Conservation (phyloP, 2,329 filamentous ascomycete genomes). For the Arthrinium phaeospermum region DNA sequence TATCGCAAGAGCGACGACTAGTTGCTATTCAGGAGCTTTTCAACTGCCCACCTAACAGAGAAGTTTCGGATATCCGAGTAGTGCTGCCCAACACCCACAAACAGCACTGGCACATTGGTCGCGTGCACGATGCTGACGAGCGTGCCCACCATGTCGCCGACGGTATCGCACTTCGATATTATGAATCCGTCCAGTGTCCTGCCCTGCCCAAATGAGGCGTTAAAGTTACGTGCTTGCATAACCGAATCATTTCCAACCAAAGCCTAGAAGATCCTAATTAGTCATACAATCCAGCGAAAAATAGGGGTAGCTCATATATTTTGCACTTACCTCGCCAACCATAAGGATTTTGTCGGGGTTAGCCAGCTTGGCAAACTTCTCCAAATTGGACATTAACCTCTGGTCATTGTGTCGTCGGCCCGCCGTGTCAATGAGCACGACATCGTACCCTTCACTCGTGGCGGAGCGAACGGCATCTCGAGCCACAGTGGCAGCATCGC, state of each 20-base stretch:
- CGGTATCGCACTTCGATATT: slow-evolving; percentile 97
- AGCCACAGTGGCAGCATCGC: slow-evolving; percentile 93
- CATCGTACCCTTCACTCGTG: slow-evolving; percentile 77
- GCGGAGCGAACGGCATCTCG: slow-evolving; percentile 90
- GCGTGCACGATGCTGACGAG: slow-evolving; percentile 97
- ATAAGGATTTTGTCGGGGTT: slow-evolving; percentile 98
- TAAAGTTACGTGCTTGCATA: slow-evolving; percentile 95
- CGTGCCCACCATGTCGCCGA: slow-evolving; percentile 98
- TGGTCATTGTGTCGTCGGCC: slow-evolving; percentile 95
- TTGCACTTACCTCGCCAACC: slow-evolving; percentile 69
- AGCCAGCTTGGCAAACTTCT: slow-evolving; percentile 97
- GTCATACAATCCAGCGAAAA: not conserved
- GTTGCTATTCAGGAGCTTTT: slow-evolving; percentile 63
- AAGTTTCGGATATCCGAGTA: slow-evolving; percentile 73
- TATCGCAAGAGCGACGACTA: not conserved
- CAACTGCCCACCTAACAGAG: slow-evolving; percentile 72
- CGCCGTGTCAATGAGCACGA: slow-evolving; percentile 96
- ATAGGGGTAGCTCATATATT: not conserved
- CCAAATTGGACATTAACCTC: slow-evolving; percentile 92
- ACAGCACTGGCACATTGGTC: slow-evolving; percentile 93
- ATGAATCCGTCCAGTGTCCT: slow-evolving; percentile 93
- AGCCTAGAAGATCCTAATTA: slow-evolving; percentile 54
- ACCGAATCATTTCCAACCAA: slow-evolving; percentile 95
- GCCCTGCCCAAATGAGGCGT: slow-evolving; percentile 83
- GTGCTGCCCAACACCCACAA: slow-evolving; percentile 78